phyloP scores from a whole-genome alignment of 768 basidiomycete species.

The Nidula microcarpa region DNA sequence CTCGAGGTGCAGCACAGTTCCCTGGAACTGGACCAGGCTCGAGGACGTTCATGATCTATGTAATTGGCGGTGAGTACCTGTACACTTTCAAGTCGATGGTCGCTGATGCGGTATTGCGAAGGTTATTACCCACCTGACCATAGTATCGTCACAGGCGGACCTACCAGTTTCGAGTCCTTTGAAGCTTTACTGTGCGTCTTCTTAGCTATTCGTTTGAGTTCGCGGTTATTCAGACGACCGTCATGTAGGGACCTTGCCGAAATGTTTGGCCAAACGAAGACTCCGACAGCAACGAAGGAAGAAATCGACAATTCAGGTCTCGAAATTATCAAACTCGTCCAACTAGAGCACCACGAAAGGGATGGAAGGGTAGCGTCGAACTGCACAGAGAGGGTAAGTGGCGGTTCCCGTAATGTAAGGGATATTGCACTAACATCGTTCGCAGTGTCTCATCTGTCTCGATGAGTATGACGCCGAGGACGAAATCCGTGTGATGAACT shows the following conservation, averaged over 20 bases:
- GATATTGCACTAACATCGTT: constrained; percentile 1
- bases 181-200: constrained; percentile 67
- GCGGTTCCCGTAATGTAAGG: not conserved
- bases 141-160: constrained; percentile 77
- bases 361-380: constrained; percentile 69
- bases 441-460: constrained; percentile 80
- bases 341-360: constrained; percentile 52
- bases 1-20: constrained; percentile 10
- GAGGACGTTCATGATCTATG: constrained; percentile 86
- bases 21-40: constrained; percentile 30
- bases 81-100: constrained; percentile 1
- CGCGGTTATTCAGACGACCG: constrained; percentile 2
- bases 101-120: constrained; percentile 15
- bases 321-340: constrained; percentile 61
- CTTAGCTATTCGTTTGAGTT: constrained; percentile 5
- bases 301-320: constrained; percentile 86
- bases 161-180: constrained; percentile 71
- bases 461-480: constrained; percentile 81
- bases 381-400: constrained; percentile 73
- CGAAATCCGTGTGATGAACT: constrained; percentile 75
- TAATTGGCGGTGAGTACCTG: constrained; percentile 64
- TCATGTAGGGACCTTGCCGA: constrained; percentile 72
- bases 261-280: constrained; percentile 76
- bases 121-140: constrained; percentile 94
- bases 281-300: constrained; percentile 76